Evolutionary conservation across 1,284 basidiomycete species (phyloP).

Genomic region (Vanrija sp.): DNA sequence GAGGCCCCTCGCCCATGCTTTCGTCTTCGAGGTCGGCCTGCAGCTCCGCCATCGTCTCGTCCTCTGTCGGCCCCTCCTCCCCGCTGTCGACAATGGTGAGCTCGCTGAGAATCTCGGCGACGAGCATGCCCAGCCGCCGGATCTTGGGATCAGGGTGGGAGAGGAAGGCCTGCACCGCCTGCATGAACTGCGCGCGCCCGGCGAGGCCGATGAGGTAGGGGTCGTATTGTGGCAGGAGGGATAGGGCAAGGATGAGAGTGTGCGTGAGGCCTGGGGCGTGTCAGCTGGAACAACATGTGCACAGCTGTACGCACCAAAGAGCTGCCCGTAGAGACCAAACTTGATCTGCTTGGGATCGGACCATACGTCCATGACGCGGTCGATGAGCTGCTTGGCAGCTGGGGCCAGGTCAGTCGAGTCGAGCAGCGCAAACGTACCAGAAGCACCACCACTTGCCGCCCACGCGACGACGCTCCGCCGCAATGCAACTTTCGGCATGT

Average conservation of each 20-base stretch:
- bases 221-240: constrained; percentile 58
- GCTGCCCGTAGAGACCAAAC: constrained; percentile 40
- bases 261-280: constrained; percentile 60
- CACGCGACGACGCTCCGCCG: constrained; percentile 36
- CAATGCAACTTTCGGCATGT: constrained; percentile 9
- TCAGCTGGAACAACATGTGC: not conserved
- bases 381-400: constrained; percentile 28
- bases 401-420: constrained; percentile 3
- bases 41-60: constrained; percentile 40
- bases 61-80: constrained; percentile 3
- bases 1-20: constrained; percentile 24
- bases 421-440: not conserved
- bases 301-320: constrained; percentile 33
- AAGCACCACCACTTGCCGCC: constrained; percentile 22
- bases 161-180: constrained; percentile 70
- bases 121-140: constrained; percentile 88
- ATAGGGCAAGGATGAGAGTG: constrained; percentile 62
- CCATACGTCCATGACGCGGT: constrained; percentile 42
- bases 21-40: constrained; percentile 34
- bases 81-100: constrained; percentile 23
- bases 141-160: constrained; percentile 70
- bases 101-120: constrained; percentile 64
- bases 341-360: constrained; percentile 47
- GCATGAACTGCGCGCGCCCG: constrained; percentile 62
- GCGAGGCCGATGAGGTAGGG: constrained; percentile 45